phyloP scores from a whole-genome alignment of 331 rosid genomes.

The Quercus phellos region DNA sequence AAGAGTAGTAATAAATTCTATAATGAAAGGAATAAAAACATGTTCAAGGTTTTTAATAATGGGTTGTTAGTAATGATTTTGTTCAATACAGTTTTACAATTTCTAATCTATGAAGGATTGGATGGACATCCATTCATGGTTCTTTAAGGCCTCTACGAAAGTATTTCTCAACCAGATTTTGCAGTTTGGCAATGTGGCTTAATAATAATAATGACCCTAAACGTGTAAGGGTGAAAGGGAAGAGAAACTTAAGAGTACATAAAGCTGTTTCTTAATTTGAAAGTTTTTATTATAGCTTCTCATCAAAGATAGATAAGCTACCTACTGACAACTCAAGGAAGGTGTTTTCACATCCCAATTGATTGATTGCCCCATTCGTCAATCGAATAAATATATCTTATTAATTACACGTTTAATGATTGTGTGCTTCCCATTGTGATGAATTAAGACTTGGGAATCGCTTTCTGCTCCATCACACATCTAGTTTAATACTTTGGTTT shows the following conservation, averaged over 20 bases:
- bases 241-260: slow-evolving; percentile 35
- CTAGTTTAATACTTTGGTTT: slow-evolving; percentile 22
- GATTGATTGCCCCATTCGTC: slow-evolving; percentile 38
- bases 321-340: slow-evolving; percentile 22
- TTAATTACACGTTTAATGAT: slow-evolving; percentile 21
- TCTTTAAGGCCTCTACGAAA: background rate
- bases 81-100: background rate
- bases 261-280: slow-evolving; percentile 43
- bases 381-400: slow-evolving; percentile 32
- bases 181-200: slow-evolving; percentile 24
- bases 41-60: background rate
- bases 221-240: slow-evolving; percentile 23
- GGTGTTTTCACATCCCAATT: slow-evolving; percentile 31
- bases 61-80: background rate
- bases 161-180: background rate
- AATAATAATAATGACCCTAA: slow-evolving; percentile 30
- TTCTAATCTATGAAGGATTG: background rate
- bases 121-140: background rate
- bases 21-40: background rate
- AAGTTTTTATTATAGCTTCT: slow-evolving; percentile 57
- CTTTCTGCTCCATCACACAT: slow-evolving; percentile 27
- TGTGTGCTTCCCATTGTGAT: background rate
- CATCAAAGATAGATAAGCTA: slow-evolving; percentile 48
- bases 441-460: background rate
- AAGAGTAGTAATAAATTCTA: background rate